A percentile compares a stretch with the other conserved stretches of the same genome.
These are phyloP conservation scores for Plasmodium adleri DNA, from an alignment of 169 alveolate genomes.

Conservation along the genomic window DNA sequence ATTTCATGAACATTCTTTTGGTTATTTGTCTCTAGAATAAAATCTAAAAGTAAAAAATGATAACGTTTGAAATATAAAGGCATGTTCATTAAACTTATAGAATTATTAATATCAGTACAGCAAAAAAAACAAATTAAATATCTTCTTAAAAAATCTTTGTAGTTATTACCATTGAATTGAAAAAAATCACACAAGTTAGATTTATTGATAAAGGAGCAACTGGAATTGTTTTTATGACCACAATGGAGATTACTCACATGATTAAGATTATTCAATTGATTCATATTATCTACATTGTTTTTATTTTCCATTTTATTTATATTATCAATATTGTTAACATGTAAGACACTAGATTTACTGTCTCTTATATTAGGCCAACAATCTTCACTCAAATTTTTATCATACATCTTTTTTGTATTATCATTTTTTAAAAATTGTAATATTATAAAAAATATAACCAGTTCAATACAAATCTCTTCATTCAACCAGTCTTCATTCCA, in stretches of 20 bases:
- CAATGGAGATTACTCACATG: no score
- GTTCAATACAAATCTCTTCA: conserved; percentile 40
- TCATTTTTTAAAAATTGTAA: conserved; percentile 64
- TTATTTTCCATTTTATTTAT: no score
- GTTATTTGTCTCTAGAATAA: conserved; percentile 50
- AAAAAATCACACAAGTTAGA: conserved; percentile 39
- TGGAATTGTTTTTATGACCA: neutral
- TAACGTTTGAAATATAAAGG: conserved; percentile 39
- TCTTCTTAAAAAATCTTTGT: conserved; percentile 23
- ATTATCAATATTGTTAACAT: neutral
- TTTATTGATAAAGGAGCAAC: conserved; percentile 4
- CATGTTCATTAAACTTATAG: conserved; percentile 12
- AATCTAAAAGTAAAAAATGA: conserved; percentile 43
- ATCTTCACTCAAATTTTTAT: conserved; percentile 64
- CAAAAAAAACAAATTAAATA: conserved; percentile 42
- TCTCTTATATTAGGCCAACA: conserved; percentile 53
- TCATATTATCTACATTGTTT: no score
- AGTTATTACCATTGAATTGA: conserved; percentile 26
- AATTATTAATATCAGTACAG: conserved; percentile 34
- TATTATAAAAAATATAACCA: conserved; percentile 54
- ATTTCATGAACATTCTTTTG: conserved; percentile 53
- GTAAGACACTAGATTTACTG: neutral
- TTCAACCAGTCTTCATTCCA: conserved; percentile 47
- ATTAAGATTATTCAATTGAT: no score
- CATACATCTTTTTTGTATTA: conserved; percentile 50